A percentile compares a stretch with the other conserved stretches of the same genome.
These are phyloP conservation scores for Lichtheimia ramosa DNA, from an alignment of 371 early-diverging fungal genomes.

Conservation along the genomic window DNA sequence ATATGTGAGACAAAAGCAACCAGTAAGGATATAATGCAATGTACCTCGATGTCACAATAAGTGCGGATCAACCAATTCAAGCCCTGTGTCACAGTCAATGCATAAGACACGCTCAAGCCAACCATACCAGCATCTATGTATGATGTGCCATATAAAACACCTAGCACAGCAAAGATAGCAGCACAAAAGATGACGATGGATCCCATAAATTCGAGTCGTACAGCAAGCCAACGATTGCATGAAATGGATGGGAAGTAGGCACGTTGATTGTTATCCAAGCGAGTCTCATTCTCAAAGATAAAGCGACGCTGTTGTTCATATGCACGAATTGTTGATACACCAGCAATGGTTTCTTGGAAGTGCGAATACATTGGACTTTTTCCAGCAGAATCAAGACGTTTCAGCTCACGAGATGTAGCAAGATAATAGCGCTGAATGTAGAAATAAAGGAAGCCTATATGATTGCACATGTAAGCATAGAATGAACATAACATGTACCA, in stretches of 20 bases:
- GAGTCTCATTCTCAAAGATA: constrained; percentile 66
- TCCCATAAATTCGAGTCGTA: constrained; percentile 81
- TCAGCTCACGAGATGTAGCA: constrained; percentile 73
- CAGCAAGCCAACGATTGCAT: constrained; percentile 90
- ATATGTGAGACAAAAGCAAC: neutral
- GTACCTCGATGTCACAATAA: constrained; percentile 44
- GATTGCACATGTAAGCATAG: too few species aligned
- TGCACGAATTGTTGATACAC: constrained; percentile 83
- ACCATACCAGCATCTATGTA: constrained; percentile 72
- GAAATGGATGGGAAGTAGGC: constrained; percentile 81
- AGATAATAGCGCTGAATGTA: constrained; percentile 74
- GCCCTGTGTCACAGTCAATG: constrained; percentile 78
- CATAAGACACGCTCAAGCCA: constrained; percentile 88
- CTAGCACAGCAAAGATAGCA: constrained; percentile 64
- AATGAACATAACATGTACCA: neutral
- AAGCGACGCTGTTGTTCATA: constrained; percentile 77
- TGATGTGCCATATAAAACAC: constrained; percentile 37
- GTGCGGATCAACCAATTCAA: constrained; percentile 84
- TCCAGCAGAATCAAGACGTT: constrained; percentile 79
- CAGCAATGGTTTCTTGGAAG: constrained; percentile 77
- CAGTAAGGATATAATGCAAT: neutral
- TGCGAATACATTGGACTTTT: constrained; percentile 85
- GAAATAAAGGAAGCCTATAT: constrained; percentile 52
- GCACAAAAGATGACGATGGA: constrained; percentile 67
- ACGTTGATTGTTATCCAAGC: constrained; percentile 77